A percentile compares a stretch with the other conserved stretches of the same genome.
Conservation (phyloP, 148 eudicot genomes). For the Camellia sinensis region DNA sequence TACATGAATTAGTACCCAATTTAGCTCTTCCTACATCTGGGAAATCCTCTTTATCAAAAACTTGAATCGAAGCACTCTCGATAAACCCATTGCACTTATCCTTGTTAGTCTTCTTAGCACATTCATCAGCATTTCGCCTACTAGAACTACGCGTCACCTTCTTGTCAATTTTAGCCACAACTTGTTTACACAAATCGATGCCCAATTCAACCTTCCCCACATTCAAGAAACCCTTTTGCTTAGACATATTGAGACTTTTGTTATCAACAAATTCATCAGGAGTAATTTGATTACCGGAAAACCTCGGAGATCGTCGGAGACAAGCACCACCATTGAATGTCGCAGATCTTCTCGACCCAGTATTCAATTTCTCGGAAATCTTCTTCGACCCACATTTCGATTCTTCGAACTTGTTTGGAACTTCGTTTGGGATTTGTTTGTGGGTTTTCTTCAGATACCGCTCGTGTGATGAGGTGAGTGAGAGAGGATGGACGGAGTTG, state of each 20-base stretch:
- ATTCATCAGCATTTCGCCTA: neutral
- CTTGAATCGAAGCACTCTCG: neutral
- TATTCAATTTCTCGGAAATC: constrained; percentile 15
- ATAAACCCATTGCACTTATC: neutral
- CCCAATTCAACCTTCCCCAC: constrained; percentile 13
- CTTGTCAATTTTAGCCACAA: constrained; percentile 15
- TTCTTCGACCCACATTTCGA: constrained; percentile 15
- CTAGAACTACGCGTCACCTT: constrained; percentile 29
- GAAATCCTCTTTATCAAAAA: neutral
- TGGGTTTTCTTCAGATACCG: constrained; percentile 4
- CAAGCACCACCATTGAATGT: constrained; percentile 19
- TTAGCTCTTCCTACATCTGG: neutral
- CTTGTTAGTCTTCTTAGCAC: neutral
- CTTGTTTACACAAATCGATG: constrained; percentile 1
- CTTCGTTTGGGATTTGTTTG: neutral
- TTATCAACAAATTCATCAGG: neutral
- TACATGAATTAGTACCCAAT: constrained; percentile 16
- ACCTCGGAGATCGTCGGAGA: constrained; percentile 38
- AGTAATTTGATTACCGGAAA: constrained; percentile 16
- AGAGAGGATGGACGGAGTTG: neutral
- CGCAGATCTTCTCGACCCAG: constrained; percentile 26
- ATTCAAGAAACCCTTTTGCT: neutral
- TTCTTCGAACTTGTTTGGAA: neutral
- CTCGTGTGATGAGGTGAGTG: constrained; percentile 8
- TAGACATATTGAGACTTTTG: neutral